A percentile compares a stretch with the other conserved stretches of the same genome.
Conservation (phyloP, 1,284 basidiomycete genomes). For the Omphalotus olearius region DNA sequence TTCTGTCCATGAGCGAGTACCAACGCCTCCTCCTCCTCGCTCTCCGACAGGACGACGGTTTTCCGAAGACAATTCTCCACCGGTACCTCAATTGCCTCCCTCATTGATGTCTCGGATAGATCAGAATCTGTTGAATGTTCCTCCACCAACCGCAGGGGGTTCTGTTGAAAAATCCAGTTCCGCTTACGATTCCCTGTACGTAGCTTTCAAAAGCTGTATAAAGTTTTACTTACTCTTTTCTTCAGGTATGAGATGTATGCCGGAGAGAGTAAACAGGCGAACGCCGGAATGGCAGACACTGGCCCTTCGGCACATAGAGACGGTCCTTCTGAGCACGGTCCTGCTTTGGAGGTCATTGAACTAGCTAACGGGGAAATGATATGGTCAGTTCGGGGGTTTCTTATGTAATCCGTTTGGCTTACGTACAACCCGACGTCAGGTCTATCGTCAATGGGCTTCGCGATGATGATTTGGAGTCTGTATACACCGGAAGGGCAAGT, state of each 20-base stretch:
- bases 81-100: slow-evolving; percentile 62
- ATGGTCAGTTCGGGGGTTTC: slow-evolving; percentile 44
- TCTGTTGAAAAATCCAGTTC: slow-evolving; percentile 59
- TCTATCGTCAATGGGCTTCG: slow-evolving; percentile 78
- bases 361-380: slow-evolving; percentile 80
- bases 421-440: slow-evolving; percentile 36
- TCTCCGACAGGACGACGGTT: slow-evolving; percentile 52
- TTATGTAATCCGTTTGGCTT: slow-evolving; percentile 12
- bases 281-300: slow-evolving; percentile 19
- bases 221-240: slow-evolving; percentile 18
- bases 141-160: slow-evolving; percentile 25
- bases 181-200: slow-evolving; percentile 73
- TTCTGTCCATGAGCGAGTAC: slow-evolving; percentile 75
- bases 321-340: slow-evolving; percentile 31
- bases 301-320: slow-evolving; percentile 9
- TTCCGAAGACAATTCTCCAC: slow-evolving; percentile 58
- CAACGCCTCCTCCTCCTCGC: slow-evolving; percentile 76
- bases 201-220: slow-evolving; percentile 17
- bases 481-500: slow-evolving; percentile 62
- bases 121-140: slow-evolving; percentile 31
- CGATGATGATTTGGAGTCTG: slow-evolving; percentile 68
- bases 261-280: slow-evolving; percentile 40
- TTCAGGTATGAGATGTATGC: slow-evolving; percentile 76
- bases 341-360: slow-evolving; percentile 74
- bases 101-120: slow-evolving; percentile 46